Evolutionary conservation across 305 asterid genomes (phyloP).

Genomic region (Fraxinus baroniana): DNA sequence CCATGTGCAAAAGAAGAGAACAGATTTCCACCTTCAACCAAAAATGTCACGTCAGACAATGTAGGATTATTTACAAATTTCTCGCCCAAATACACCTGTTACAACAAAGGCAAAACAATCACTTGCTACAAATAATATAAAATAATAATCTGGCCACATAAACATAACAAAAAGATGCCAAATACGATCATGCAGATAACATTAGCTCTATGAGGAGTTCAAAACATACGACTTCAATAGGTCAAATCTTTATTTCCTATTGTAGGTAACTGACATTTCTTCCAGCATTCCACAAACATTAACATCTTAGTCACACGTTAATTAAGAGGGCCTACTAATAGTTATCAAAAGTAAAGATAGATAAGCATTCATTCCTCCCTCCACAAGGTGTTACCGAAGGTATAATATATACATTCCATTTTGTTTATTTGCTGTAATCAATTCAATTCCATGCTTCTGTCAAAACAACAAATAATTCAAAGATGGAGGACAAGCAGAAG

Average conservation of each 20-base stretch:
- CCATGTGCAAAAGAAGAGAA: constrained; percentile 12
- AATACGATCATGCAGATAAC: background rate
- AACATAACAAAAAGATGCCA: background rate
- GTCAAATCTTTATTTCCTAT: background rate
- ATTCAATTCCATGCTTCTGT: background rate
- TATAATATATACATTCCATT: background rate
- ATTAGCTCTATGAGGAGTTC: constrained; percentile 3
- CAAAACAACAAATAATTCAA: background rate
- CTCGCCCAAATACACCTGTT: constrained; percentile 96
- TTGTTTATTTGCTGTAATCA: background rate
- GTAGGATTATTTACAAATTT: constrained; percentile 89
- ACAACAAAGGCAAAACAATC: constrained; percentile 14
- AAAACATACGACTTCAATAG: background rate
- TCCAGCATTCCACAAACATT: background rate
- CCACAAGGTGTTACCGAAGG: background rate
- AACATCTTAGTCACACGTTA: background rate
- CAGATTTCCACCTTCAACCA: constrained; percentile 77
- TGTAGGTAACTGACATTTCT: constrained; percentile 3
- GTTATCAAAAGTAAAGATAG: background rate
- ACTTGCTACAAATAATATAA: constrained; percentile 8
- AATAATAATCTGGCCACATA: background rate
- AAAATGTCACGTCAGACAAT: constrained; percentile 89
- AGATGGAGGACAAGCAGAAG: background rate
- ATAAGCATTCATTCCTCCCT: background rate
- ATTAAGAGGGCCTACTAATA: background rate